Evolutionary conservation across 2,329 filamentous ascomycete species (phyloP).

Genomic region (Colletotrichum costaricense): DNA sequence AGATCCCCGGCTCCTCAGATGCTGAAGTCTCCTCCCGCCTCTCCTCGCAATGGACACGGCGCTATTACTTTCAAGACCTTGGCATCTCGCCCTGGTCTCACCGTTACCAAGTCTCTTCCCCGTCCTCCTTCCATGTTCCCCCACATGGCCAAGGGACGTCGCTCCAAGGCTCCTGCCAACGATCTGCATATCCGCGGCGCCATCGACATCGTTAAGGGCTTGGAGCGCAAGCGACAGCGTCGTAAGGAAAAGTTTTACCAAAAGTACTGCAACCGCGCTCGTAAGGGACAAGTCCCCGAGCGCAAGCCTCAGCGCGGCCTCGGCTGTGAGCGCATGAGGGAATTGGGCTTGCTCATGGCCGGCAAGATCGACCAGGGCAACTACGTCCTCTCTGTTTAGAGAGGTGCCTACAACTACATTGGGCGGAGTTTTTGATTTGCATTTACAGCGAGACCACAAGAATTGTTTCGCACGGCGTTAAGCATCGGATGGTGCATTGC

Average conservation of each 20-base stretch:
- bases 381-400: constrained; percentile 79
- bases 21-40: constrained; percentile 59
- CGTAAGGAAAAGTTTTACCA: constrained; percentile 93
- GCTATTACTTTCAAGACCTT: constrained; percentile 57
- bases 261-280: constrained; percentile 87
- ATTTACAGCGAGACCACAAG: constrained; percentile 19
- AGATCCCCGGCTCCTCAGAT: constrained; percentile 75
- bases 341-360: constrained; percentile 89
- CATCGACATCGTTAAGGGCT: constrained; percentile 96
- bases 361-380: constrained; percentile 81
- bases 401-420: constrained; percentile 11
- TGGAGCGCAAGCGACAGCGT: constrained; percentile 93
- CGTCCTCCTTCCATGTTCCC: constrained; percentile 79
- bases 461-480: constrained; percentile 30
- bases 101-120: constrained; percentile 88
- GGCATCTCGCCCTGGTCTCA: constrained; percentile 72
- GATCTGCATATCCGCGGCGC: constrained; percentile 86
- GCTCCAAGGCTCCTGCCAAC: constrained; percentile 45
- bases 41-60: constrained; percentile 54
- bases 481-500: constrained; percentile 32
- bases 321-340: constrained; percentile 88
- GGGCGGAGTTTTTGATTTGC: constrained; percentile 14
- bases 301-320: constrained; percentile 82
- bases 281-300: constrained; percentile 72
- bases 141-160: constrained; percentile 57